Base-by-base conservation (phyloP, 2,329 filamentous ascomycete species). In the Aspergillus calidoustus region DNA sequence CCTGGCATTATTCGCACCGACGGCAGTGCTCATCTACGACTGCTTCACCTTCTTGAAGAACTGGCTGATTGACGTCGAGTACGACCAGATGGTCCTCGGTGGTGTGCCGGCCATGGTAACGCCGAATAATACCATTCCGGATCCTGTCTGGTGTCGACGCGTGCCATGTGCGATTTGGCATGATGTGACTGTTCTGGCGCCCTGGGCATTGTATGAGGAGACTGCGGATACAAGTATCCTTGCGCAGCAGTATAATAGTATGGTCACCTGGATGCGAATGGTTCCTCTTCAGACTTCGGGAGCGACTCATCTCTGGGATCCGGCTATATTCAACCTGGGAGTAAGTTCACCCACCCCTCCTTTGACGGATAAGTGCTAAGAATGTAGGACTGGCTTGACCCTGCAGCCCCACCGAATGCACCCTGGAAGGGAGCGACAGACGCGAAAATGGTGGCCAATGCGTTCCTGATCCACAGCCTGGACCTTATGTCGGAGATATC, bases 21-120 rank as follows among this genome's bases (percentile, higher is more conserved):
- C 83, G 0, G 80, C 83, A 0, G 82, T 79, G 51, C 87, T 82
- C 63, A 73, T 88, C 0, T 88, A 83, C 69, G 76, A 86, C 65
- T 81, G 82, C 2, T 71, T 78, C 0, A 83, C 81, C 0, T 81
- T 87, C 60, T 80, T 83, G 60, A 68, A 74, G 23, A 76, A 69
- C 54, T 88, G 83, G 85, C 74, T 83, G 23, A 73, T 77, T 54
- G 84, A 86, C 59, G 66, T 85, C 1, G 73, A 71, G 1, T 67
- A 65, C 2, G 79, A 79, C 30, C 76, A 79, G 53, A 47, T 63
- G 48, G 64, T 69, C 6, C 61, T 68, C 3, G 50, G 57, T 1
- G 66, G 68, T 31, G 68, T 74, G 5, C 67, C 77, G 0, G 70
- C 75, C 0, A 71, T 77, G 1, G 64, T 77, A 6, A 66, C 79